Evolutionary conservation across 495 filamentous ascomycete genomes (phyloP).

Genomic region (Xanthoparmelia taractica): DNA sequence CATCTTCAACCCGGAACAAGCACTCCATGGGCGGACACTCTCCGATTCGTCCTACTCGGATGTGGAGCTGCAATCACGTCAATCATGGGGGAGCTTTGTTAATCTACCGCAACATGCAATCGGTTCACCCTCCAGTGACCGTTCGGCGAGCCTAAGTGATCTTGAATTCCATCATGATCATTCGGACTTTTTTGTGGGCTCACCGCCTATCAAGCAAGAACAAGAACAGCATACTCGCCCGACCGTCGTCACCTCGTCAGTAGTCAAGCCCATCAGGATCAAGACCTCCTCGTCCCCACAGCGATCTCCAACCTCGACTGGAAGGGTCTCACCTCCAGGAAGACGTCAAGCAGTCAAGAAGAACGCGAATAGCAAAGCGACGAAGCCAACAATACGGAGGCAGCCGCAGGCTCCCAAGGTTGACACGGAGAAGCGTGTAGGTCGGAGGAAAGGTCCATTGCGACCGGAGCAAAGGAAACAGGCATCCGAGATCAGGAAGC

Average conservation of each 20-base stretch:
- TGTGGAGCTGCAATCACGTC: conserved; percentile 34
- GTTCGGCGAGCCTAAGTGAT: conserved; percentile 47
- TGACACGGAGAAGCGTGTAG: conserved; percentile 77
- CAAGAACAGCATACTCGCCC: conserved; percentile 18
- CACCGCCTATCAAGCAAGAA: conserved; percentile 29
- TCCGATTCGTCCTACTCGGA: conserved; percentile 81
- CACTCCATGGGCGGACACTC: conserved; percentile 72
- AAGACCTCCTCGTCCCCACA: conserved; percentile 57
- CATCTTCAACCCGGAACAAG: conserved; percentile 81
- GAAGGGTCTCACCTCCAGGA: conserved; percentile 58
- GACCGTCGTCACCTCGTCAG: conserved; percentile 39
- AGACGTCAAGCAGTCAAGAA: conserved; percentile 58
- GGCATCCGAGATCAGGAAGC: conserved; percentile 85
- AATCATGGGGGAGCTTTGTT: conserved; percentile 65
- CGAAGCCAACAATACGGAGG: conserved; percentile 71
- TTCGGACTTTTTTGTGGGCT: conserved; percentile 40
- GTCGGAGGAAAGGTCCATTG: conserved; percentile 75
- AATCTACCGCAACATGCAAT: conserved; percentile 62
- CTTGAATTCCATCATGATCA: conserved; percentile 44
- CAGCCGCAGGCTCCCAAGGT: conserved; percentile 66
- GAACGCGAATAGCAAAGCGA: conserved; percentile 69
- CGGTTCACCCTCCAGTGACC: conserved; percentile 59
- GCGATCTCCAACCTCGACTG: conserved; percentile 49
- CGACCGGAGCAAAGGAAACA: conserved; percentile 91
- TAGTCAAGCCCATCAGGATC: conserved; percentile 44